A percentile compares a stretch with the other conserved stretches of the same genome.
Conservation (phyloP, 768 basidiomycete genomes). For the Mycena rosella region DNA sequence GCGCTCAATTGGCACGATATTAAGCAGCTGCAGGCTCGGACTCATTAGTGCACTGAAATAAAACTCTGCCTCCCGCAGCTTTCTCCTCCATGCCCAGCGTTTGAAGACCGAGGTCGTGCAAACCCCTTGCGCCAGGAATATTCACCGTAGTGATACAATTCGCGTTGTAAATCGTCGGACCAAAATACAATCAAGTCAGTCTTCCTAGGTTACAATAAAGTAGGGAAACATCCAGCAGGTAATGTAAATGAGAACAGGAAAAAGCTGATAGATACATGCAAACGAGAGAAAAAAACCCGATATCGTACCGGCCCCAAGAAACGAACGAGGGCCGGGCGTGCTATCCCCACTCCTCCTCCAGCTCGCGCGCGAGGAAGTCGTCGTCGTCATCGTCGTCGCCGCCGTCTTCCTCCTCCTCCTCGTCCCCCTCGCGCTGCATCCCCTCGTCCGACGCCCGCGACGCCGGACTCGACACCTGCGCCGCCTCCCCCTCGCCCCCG, state of each 20-base stretch:
- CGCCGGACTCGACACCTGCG: slow-evolving; percentile 9
- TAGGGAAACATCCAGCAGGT: slow-evolving; percentile 23
- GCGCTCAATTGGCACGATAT: too few species aligned
- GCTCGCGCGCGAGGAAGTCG: slow-evolving; percentile 84
- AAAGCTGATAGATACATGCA: slow-evolving; percentile 27
- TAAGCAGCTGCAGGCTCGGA: too few species aligned
- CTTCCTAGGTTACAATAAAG: slow-evolving; percentile 13
- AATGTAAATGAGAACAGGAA: slow-evolving; percentile 16
- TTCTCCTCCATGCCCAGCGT: too few species aligned
- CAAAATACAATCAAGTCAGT: slow-evolving; percentile 13
- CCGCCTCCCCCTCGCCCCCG: slow-evolving; percentile 32
- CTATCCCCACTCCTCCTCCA: slow-evolving; percentile 85
- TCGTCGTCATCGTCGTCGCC: slow-evolving; percentile 73
- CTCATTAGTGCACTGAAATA: too few species aligned
- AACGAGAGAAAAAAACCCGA: neutral
- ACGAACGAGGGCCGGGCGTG: slow-evolving; percentile 3
- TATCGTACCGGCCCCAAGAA: slow-evolving; percentile 7
- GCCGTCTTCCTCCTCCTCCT: slow-evolving; percentile 62
- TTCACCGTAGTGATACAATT: neutral
- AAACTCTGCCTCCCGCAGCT: too few species aligned
- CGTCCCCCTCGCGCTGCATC: slow-evolving; percentile 57
- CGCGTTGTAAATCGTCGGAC: neutral
- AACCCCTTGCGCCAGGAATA: too few species aligned
- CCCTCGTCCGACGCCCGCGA: slow-evolving; percentile 45
- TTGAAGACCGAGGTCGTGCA: too few species aligned